These are phyloP conservation scores for Cladobotryum mycophilum DNA, from an alignment of 2,329 filamentous ascomycete species.

Conservation along the genomic window DNA sequence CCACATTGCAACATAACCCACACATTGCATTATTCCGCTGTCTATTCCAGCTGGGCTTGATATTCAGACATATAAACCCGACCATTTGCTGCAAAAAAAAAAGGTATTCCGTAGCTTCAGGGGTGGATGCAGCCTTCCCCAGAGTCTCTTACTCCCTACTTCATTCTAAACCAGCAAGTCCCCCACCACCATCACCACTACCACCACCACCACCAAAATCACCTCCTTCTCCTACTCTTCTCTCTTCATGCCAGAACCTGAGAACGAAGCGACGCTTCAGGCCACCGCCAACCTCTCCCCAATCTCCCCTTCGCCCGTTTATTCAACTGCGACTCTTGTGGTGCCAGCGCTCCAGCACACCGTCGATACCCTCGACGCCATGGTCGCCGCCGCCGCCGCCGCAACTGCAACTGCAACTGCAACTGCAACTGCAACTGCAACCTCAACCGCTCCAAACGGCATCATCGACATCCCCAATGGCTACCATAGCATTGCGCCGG, in stretches of 20 bases:
- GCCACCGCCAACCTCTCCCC: constrained; percentile 48
- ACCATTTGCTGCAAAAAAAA: not conserved
- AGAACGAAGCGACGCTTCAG: constrained; percentile 41
- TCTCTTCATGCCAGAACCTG: constrained; percentile 16
- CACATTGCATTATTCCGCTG: constrained; percentile 5
- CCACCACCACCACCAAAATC: not conserved
- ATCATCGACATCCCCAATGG: constrained; percentile 23
- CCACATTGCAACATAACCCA: constrained; percentile 10
- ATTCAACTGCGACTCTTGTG: constrained; percentile 40
- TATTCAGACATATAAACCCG: not conserved
- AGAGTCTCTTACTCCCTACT: not conserved
- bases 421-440: constrained; percentile 21
- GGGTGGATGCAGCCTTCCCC: not conserved
- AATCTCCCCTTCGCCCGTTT: constrained; percentile 43
- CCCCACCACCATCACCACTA: not conserved
- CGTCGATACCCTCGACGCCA: constrained; percentile 44
- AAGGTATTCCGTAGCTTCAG: not conserved
- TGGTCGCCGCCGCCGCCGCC: constrained; percentile 32
- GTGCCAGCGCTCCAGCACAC: constrained; percentile 48
- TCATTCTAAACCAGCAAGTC: not conserved
- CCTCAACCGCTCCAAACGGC: constrained; percentile 23
- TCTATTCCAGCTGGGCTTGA: not conserved
- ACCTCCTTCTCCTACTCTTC: constrained; percentile 13
- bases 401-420: too few relatives aligned
- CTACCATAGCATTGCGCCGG: constrained; percentile 28